These are phyloP conservation scores for Quillaja saponaria DNA, from an alignment of 306 rosid genomes.

Conservation along the genomic window DNA sequence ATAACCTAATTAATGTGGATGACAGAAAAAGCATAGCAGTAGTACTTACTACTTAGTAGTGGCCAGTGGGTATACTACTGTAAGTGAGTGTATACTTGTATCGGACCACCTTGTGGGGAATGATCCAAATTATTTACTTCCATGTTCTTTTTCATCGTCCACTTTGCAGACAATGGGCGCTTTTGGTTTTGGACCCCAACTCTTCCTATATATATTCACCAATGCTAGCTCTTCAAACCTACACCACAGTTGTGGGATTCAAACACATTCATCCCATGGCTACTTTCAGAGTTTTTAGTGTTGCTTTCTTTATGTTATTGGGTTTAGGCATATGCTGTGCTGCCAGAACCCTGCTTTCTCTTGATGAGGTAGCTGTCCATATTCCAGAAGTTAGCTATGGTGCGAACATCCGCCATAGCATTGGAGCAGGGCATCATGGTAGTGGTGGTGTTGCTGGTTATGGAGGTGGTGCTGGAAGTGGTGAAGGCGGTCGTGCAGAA, in stretches of 20 bases:
- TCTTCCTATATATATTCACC: slow-evolving; percentile 35
- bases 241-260: slow-evolving; percentile 22
- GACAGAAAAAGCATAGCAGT: slow-evolving; percentile 64
- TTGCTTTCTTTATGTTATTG: slow-evolving; percentile 35
- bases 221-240: slow-evolving; percentile 17
- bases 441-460: slow-evolving; percentile 31
- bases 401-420: too few relatives aligned
- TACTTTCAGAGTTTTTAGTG: slow-evolving; percentile 24
- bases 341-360: slow-evolving; percentile 46
- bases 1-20: slow-evolving; percentile 34
- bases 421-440: too few relatives aligned
- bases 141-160: not conserved
- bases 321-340: slow-evolving; percentile 49
- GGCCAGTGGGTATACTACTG: slow-evolving; percentile 17
- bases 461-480: slow-evolving; percentile 30
- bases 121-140: not conserved
- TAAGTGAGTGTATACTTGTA: slow-evolving; percentile 23
- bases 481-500: slow-evolving; percentile 34
- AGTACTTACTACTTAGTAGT: too few relatives aligned
- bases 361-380: slow-evolving; percentile 9
- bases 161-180: slow-evolving; percentile 20
- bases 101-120: slow-evolving; percentile 34
- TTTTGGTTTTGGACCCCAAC: slow-evolving; percentile 22
- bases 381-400: slow-evolving; percentile 7
- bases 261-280: slow-evolving; percentile 35